phyloP scores from a whole-genome alignment of 495 filamentous ascomycete species.

The Penicillium arizonense region DNA sequence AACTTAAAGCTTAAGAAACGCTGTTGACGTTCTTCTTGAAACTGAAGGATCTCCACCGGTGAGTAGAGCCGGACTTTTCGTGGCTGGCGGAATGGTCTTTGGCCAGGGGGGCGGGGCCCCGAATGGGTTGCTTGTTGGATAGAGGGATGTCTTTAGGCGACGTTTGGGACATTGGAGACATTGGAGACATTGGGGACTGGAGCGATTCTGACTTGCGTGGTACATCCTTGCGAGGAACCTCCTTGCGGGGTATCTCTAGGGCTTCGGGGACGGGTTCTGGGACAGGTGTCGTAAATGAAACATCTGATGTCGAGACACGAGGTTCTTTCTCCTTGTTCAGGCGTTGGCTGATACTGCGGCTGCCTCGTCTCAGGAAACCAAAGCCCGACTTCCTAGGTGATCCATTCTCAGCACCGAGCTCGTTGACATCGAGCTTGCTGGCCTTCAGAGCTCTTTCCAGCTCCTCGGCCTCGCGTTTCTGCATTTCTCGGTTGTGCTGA shows the following conservation, averaged over 20 bases:
- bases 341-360: constrained; percentile 59
- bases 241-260: constrained; percentile 16
- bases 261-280: constrained; percentile 17
- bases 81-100: constrained; percentile 11
- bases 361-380: constrained; percentile 51
- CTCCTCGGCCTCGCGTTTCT: constrained; percentile 57
- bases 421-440: constrained; percentile 44
- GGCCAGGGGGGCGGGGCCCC: not conserved
- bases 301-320: constrained; percentile 31
- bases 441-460: constrained; percentile 56
- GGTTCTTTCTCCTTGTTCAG: constrained; percentile 38
- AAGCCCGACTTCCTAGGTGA: constrained; percentile 44
- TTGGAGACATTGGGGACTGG: constrained; percentile 12
- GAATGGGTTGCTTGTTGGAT: not conserved
- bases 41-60: constrained; percentile 29
- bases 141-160: constrained; percentile 8
- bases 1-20: not conserved
- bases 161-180: constrained; percentile 7
- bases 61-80: constrained; percentile 15
- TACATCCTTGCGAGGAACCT: not conserved
- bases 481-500: constrained; percentile 40
- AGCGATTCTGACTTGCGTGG: constrained; percentile 2
- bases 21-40: constrained; percentile 20
- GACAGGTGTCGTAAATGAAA: constrained; percentile 9
- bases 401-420: constrained; percentile 34